Evolutionary conservation across 2,329 filamentous ascomycete genomes (phyloP), one percentile per base, ranked within the genome.

Genomic region (Penicillium hordei): DNA sequence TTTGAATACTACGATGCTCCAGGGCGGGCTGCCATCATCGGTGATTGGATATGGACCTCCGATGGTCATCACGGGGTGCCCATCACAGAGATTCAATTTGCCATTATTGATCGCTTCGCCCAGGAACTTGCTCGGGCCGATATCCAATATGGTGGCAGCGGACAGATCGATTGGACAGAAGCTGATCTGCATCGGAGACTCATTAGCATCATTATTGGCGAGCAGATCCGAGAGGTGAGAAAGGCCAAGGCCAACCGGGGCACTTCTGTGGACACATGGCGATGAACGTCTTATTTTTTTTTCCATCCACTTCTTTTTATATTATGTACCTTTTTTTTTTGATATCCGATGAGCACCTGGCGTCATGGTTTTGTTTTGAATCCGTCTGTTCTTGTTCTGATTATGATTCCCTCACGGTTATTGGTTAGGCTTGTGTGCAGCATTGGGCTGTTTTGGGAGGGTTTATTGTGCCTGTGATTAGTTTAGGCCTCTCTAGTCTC

Each of bases 161-260:
- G 71, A 34, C 69, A 68, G 54, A 64, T 76, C 62, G 76, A 73
- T 51, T 80, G 78, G 78, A 74, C 68, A 27, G 76, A 77, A 43
- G 74, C 76, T 48, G 76, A 80, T 43, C 63, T 80, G 56, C 72
- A 77, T 57, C 71, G 70, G 62, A 69, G 76, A 60, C 65, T 80
- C 57, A 77, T 79, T 57, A 78, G 78, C 57, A 72, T 80, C 55
- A 78, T 79, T 29, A 75, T 80, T 66, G 78, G 78, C 34, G 77
- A 79, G 61, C 74, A 77, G 57, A 74, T 79, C 49, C 69, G 78
- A 65, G 70, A 70, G 52, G 76, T 79, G 58, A 64, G 65, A 55
- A 76, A 74, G 59, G 65, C 65, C 54, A 68, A 67, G 57, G 62
- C 60, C 27, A 53, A 60, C 48, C 66, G 66, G 46, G 60, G 62